Base-by-base conservation (phyloP, 805 yeast genomes). In the Ogataea corticis region DNA sequence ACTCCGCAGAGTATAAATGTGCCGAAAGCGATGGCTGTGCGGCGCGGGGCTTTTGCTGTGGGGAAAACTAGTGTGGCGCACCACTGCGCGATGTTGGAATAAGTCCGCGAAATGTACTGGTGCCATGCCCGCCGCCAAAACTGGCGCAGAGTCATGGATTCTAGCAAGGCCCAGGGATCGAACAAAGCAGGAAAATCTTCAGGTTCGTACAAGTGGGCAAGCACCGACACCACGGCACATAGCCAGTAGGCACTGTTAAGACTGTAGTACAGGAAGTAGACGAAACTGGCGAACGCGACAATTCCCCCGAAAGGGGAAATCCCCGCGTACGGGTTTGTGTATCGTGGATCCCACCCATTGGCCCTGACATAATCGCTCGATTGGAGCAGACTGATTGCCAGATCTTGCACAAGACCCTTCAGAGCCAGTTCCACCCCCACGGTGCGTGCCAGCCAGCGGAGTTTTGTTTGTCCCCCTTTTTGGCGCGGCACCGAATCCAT, bases 61-160 rank as follows among this genome's bases (percentile, higher is more conserved):
- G 45, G 43, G 19, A 42, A 32, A 32, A 41, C 2, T 4, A 3
- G 14, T 16, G 40, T 30, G 16, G 36, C 12, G 34, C 15, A 10
- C 18, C 39, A 18, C 14, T 43, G 21, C 14, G 46, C 49, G 13
- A 46, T 32, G 16, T n/a, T 38, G 30, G 30, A 32, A 14, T 29
- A 32, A 9, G 41, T 19, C 1, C 16, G 17, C 18, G 40, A 40
- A 19, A 37, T 14, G 2, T 17, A 34, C n/a, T 46, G 50, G 34
- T 46, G 50, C 50, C 50, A 46, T 4, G 38, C 41, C 15, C 33
- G n/a, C 14, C 44, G 44, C 50, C 50, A 46, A 27, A 46, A 42
- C 7, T 23, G 18, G 18, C 41, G 33, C 16, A 36, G 13, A 7
- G 50, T 42, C 15, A 34, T 23, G 16, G 16, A 33, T 12, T 33